Base-by-base conservation (phyloP, 1,139 yeast genomes). In the Scheffersomyces titani region DNA sequence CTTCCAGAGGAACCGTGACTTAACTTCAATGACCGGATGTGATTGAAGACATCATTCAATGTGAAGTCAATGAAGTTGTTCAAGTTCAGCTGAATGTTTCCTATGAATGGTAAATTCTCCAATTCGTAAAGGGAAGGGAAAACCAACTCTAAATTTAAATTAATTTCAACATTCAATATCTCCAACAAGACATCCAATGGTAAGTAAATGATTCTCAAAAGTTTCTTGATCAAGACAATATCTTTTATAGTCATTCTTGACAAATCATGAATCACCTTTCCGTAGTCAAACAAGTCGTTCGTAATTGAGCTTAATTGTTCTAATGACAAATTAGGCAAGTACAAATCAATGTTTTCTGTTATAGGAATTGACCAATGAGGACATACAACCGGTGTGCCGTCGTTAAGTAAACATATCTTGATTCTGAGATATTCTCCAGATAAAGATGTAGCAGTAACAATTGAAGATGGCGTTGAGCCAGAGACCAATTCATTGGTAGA, bases 391-490 rank as follows among this genome's bases (percentile, higher is more conserved):
- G 98, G 94, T 0, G 96, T 89, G 16, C 93, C 92, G 73, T 94
- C 99, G 59, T 85, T 84, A 20, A 94, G 81, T 45, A 89, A 70
- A 60, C 92, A 89, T 1, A 93, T 87, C 59, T 84, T 85, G 19
- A 92, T 76, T 53, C 90, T 82, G 52, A 88, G 78, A 68, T 92
- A 94, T 58, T 86, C 88, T 3, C 98, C 98, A 19, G 88, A 84
- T 54, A 94, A 77, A 0, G 98, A 92, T 0, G 98, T 92, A 0
- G 97, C 96, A 0, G 98, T 93, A 19, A 94, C 97, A 67, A 92
- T 86, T 5, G 96, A 87, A 47, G 88, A 78, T 6, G 86, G 64
- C 0, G 62, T 51, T n/a, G 62, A 59, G 18, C 66, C 62, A 5
- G 70, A 62, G 6, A 63, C 61, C 11, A 65, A 56, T 51, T 67